Evolutionary conservation across 169 alveolate species (phyloP), one percentile per base, ranked within the genome.

Genomic region (Plasmodium falciparum): DNA sequence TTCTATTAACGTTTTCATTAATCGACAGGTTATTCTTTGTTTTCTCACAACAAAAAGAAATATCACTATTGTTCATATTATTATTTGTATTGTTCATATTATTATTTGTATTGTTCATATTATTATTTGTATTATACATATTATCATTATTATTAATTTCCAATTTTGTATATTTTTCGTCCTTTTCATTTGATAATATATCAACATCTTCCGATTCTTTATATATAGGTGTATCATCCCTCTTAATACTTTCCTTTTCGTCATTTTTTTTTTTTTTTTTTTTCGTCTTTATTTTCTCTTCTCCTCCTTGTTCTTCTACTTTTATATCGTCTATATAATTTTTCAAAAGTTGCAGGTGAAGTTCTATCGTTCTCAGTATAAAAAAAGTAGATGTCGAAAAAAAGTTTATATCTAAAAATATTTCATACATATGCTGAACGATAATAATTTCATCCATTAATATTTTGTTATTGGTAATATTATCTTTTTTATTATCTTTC

Each of bases 371-470:
- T 43, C 29, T 69, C 22, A 83, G 45, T 17, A 61, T 65, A 11
- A 69, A 63, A 49, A 67, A 56, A 13, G 80, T 83, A 20, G 91
- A 83, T 11, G 15, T 50, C 6, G 91, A 61, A 63, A 43, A 69
- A 73, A 67, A 54, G 8, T 83, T 69, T 29, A 52, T 69, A 29
- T 83, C 69, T 70, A 83, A 45, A 73, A 83, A 69, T 59, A 83
- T 29, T 20, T 83, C 85, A 62, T 58, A 69, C 22, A 83, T 39
- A 29, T 39, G n/a, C 63, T 83, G 85, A 47, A 83, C 12, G 17
- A 83, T 43, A 33, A 26, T 83, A 4, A 83, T 69, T 47, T 26
- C 17, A 20, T 69, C 59, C 39, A 56, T 69, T 47, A 59, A 15
- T 58, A 11, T 58, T 52, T 29, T 56, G n/a, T 49, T 24, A 29